Evolutionary conservation across 73 alveolate genomes (phyloP).

Genomic region (Urostyla sp.): DNA sequence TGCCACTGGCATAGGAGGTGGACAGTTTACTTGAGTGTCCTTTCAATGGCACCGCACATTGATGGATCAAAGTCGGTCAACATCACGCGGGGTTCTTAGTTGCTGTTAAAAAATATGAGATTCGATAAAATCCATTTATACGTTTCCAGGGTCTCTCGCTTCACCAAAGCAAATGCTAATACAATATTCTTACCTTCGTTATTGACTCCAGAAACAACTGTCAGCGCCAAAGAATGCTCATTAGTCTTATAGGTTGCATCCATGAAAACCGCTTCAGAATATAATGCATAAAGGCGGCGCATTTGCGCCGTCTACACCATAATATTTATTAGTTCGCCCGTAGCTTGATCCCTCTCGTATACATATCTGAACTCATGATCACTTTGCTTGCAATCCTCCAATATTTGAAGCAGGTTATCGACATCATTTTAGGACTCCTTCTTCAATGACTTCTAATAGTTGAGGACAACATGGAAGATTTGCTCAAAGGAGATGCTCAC

Average conservation of each 20-base stretch:
- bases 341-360: slow-evolving; percentile 34
- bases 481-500: slow-evolving; percentile 43
- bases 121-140: slow-evolving; percentile 64
- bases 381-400: background rate
- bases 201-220: slow-evolving; percentile 61
- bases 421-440: slow-evolving; percentile 29
- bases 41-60: slow-evolving; percentile 68
- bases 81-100: slow-evolving; percentile 36
- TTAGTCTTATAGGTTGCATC: slow-evolving; percentile 72
- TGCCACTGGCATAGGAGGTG: slow-evolving; percentile 73
- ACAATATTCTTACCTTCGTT: slow-evolving; percentile 70
- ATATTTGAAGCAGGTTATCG: background rate
- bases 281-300: slow-evolving; percentile 37
- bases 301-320: slow-evolving; percentile 40
- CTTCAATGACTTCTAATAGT: background rate
- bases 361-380: slow-evolving; percentile 45
- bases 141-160: slow-evolving; percentile 53
- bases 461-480: background rate
- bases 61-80: slow-evolving; percentile 67
- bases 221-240: slow-evolving; percentile 48
- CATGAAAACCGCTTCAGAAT: slow-evolving; percentile 68
- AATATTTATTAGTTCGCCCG: slow-evolving; percentile 22
- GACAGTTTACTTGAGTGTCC: background rate
- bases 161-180: slow-evolving; percentile 58
- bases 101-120: slow-evolving; percentile 37